Evolutionary conservation across 2,329 filamentous ascomycete genomes (phyloP).

Genomic region (Alternaria ventricosa): DNA sequence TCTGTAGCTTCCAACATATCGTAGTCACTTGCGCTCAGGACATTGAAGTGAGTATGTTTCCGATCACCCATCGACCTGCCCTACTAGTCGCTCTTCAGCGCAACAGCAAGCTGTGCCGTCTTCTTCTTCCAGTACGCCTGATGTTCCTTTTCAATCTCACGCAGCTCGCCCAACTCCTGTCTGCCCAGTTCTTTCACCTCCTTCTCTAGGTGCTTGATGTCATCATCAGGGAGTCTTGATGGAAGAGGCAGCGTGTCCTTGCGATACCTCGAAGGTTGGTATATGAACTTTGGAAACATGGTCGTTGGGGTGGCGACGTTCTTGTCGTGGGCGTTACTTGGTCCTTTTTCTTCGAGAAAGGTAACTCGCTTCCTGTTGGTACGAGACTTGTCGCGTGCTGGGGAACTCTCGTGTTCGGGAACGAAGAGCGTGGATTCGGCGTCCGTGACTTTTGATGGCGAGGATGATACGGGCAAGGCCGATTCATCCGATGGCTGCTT

Average conservation of each 20-base stretch:
- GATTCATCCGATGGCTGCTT: background rate
- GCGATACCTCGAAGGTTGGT: conserved; percentile 13
- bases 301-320: background rate
- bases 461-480: background rate
- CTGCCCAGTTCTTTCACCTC: conserved; percentile 25
- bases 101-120: conserved; percentile 21
- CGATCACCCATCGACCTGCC: too few species aligned
- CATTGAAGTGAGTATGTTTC: too few species aligned
- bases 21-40: background rate
- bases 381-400: background rate
- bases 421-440: conserved; percentile 26
- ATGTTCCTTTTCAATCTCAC: conserved; percentile 29
- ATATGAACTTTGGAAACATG: conserved; percentile 28
- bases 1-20: background rate
- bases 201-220: conserved; percentile 21
- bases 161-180: conserved; percentile 26
- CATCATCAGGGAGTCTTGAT: conserved; percentile 19
- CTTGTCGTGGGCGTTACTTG: background rate
- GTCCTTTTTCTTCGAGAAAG: conserved; percentile 16
- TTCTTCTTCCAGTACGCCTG: conserved; percentile 36
- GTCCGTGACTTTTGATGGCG: conserved; percentile 1
- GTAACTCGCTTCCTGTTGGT: conserved; percentile 31
- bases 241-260: conserved; percentile 4
- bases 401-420: conserved; percentile 16
- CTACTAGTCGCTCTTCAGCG: conserved; percentile 22